A percentile compares a stretch with the other conserved stretches of the same genome.
These are phyloP conservation scores for Erigeron philadelphicus DNA, from an alignment of 140 eudicot species.

Conservation along the genomic window DNA sequence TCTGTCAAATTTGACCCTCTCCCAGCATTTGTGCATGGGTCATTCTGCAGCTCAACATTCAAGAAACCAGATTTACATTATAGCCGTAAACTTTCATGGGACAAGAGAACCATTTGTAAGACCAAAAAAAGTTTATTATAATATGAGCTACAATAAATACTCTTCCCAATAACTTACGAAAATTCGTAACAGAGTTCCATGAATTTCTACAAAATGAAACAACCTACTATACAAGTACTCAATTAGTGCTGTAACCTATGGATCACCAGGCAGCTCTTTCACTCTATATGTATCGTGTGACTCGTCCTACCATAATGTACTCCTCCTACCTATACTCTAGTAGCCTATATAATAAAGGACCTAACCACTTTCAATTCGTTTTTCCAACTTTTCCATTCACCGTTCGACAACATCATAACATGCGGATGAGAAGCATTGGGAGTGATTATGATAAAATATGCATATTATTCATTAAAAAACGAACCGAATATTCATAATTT, in stretches of 20 bases:
- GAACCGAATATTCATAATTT: neutral
- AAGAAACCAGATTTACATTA: neutral
- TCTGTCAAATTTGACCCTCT: constrained; percentile 93
- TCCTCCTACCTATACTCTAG: neutral
- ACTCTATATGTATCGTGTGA: too few relatives aligned
- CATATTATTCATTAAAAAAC: neutral
- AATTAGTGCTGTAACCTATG: too few relatives aligned
- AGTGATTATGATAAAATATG: neutral
- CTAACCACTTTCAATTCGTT: neutral
- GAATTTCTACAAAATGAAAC: neutral
- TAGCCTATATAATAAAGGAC: neutral
- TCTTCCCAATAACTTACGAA: neutral
- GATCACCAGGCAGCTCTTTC: too few relatives aligned
- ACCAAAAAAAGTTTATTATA: neutral
- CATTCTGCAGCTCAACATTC: constrained; percentile 53
- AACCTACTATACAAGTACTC: neutral
- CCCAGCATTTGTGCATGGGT: constrained; percentile 93
- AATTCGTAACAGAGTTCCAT: neutral
- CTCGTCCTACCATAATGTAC: neutral
- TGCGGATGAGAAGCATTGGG: neutral
- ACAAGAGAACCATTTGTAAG: neutral
- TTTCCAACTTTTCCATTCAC: neutral
- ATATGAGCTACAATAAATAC: neutral
- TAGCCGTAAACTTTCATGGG: neutral
- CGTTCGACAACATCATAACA: neutral